Evolutionary conservation across 2,329 filamentous ascomycete genomes (phyloP).

Genomic region (Xylariaceae sp.): DNA sequence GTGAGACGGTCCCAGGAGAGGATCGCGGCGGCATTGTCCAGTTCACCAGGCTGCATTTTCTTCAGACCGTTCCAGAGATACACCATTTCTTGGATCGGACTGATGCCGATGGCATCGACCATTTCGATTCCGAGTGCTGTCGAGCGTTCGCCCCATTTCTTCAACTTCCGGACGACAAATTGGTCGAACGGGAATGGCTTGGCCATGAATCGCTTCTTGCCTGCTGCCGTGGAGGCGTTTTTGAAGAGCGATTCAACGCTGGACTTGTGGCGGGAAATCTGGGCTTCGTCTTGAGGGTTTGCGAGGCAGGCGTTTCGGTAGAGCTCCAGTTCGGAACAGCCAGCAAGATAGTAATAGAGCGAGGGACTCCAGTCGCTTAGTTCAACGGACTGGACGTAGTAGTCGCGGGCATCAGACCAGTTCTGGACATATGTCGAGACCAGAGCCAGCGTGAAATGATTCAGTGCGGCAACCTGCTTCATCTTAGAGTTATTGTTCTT

Average conservation of each 20-base stretch:
- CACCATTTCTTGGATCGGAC: slow-evolving; percentile 83
- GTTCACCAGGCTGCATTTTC: slow-evolving; percentile 63
- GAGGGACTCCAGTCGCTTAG: slow-evolving; percentile 89
- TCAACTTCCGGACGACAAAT: slow-evolving; percentile 76
- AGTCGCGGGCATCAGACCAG: slow-evolving; percentile 66
- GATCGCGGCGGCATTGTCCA: slow-evolving; percentile 58
- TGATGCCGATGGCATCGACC: slow-evolving; percentile 73
- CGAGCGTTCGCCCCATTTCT: slow-evolving; percentile 79
- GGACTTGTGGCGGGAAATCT: slow-evolving; percentile 53
- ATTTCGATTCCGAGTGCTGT: slow-evolving; percentile 62
- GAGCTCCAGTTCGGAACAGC: slow-evolving; percentile 69
- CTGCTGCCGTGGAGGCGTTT: slow-evolving; percentile 66
- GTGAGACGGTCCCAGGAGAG: slow-evolving; percentile 62
- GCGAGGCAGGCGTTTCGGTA: slow-evolving; percentile 60
- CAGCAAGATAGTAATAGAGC: slow-evolving; percentile 86
- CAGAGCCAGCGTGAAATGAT: slow-evolving; percentile 77
- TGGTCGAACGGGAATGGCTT: slow-evolving; percentile 84
- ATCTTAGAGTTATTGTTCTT: slow-evolving; percentile 61
- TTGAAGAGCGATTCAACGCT: slow-evolving; percentile 65
- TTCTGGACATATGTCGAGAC: slow-evolving; percentile 73
- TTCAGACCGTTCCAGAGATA: slow-evolving; percentile 90
- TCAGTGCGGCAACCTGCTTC: slow-evolving; percentile 81
- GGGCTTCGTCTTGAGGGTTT: slow-evolving; percentile 32
- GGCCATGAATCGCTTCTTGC: slow-evolving; percentile 86
- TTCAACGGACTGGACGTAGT: slow-evolving; percentile 69